Evolutionary conservation across 1,139 yeast species (phyloP).

Genomic region (Hyphopichia burtonii): DNA sequence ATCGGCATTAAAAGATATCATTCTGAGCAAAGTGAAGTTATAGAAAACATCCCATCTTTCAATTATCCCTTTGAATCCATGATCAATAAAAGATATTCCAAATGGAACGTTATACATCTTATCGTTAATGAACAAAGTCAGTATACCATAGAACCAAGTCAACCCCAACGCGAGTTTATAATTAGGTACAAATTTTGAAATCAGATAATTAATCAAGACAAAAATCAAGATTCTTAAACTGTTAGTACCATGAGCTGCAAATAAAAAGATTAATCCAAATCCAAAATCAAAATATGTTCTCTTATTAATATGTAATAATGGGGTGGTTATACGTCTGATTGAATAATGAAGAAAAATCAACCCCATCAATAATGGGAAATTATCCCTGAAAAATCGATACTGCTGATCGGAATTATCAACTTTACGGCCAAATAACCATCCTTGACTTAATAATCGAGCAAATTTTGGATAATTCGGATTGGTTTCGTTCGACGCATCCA

Average conservation of each 20-base stretch:
- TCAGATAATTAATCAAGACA: slow-evolving; percentile 49
- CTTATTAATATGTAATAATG: slow-evolving; percentile 17
- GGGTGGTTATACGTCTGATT: slow-evolving; percentile 39
- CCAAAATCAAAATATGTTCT: slow-evolving; percentile 64
- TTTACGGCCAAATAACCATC: slow-evolving; percentile 79
- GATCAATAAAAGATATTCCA: slow-evolving; percentile 54
- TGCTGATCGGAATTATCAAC: slow-evolving; percentile 91
- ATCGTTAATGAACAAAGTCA: slow-evolving; percentile 76
- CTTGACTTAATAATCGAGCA: slow-evolving; percentile 57
- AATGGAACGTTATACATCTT: slow-evolving; percentile 54
- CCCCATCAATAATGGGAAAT: slow-evolving; percentile 58
- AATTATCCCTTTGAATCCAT: slow-evolving; percentile 68
- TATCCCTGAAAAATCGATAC: slow-evolving; percentile 83
- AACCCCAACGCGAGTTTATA: slow-evolving; percentile 28
- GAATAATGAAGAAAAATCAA: slow-evolving; percentile 55
- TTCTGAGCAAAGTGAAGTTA: slow-evolving; percentile 81
- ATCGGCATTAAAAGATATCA: slow-evolving; percentile 83
- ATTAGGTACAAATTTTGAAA: slow-evolving; percentile 46
- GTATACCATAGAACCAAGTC: slow-evolving; percentile 79
- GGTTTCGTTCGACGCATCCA: slow-evolving; percentile 73
- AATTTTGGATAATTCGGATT: slow-evolving; percentile 75
- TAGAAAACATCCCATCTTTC: slow-evolving; percentile 94
- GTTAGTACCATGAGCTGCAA: slow-evolving; percentile 80
- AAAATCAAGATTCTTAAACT: slow-evolving; percentile 60
- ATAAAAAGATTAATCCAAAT: slow-evolving; percentile 70